Evolutionary conservation across 352 stramenopile species (phyloP), one percentile per base, ranked within the genome.

Genomic region (Thalassiosira oceanica): DNA sequence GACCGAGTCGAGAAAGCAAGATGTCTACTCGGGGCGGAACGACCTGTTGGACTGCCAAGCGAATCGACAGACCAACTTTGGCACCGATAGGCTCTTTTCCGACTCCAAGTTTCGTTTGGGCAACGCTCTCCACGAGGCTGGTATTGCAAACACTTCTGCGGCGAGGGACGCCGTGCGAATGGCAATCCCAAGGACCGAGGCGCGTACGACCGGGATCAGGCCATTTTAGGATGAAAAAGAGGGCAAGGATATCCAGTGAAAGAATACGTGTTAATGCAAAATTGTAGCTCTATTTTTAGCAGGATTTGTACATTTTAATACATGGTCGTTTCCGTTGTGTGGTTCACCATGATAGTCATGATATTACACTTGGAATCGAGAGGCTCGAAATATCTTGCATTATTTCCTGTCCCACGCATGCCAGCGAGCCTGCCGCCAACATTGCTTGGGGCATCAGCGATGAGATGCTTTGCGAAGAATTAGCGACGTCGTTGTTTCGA

Each of bases 121-220:
- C 18, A 50, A 78, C 41, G 61, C 73, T 23, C 41, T 83, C 11
- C 67, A 73, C 26, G 60, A 70, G 46, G 53, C 67, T 42, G 73
- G 73, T n/a, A 41, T 83, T 2, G 52, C 62, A 44, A 43, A 60
- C 15, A 57, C 58, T 33, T 36, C 26, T 26, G 55, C 64, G 31
- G 68, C 64, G n/a, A 46, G 67, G 23, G 61, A 72, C 36, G 56
- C 64, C 3, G 51, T 83, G 1, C 42, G 61, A 48, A 35, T 63
- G 26, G 21, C 23, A 5, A 62, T 83, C 44, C 73, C 73, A 31
- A 60, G 66, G 28, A 27, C 13, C 8, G 46, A 67, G 29, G 61
- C 69, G 50, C 55, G 67, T 35, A 82, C 66, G 10, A 82, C 72
- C 11, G 67, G 66, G 0, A 75, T 82, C 23, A 61, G 66, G 49